Evolutionary conservation across 106 monocot genomes (phyloP), one percentile per base, ranked within the genome.

Genomic region (Phalaenopsis equestris): DNA sequence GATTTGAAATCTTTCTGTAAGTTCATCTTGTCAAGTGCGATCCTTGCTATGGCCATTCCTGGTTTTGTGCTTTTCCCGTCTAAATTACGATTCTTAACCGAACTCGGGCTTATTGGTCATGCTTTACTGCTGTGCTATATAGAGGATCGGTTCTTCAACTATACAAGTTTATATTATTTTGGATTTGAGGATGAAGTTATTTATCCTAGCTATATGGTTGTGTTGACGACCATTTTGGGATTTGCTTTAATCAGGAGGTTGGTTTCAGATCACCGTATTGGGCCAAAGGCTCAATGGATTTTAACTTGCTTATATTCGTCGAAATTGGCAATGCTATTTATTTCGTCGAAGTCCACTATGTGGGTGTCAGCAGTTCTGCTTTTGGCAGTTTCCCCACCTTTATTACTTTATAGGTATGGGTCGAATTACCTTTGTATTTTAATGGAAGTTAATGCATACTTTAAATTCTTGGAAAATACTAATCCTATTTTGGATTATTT

Each of bases 171-270:
- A 77, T 99, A 95, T 80, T 99, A 88, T 85, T 99, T 86, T 91
- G 95, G 98, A 67, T 95, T 88, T 86, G 98, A 92, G 72, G 95
- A 90, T 21, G 98, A 99, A 19, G 93, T 95, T 75, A 91, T 99
- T 85, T 99, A 95, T 84, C 98, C 98, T 30, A 95, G 91, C 81
- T 99, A 99, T 79, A 92, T 94, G 92, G 95, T 99, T 70, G 30
- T 99, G 73, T 56, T 76, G 64, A 99, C 98, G 0, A 93, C 91
- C 52, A 86, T 90, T 73, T 76, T 99, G 81, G 98, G 98, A 48
- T 77, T 99, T 58, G 95, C 88, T 83, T 46, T 99, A 42, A 85
- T 88, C 45, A 88, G 90, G 75, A 99, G 82, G 78, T 82, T 94
- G 82, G 82, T 80, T 76, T 81, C 81, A 46, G 98, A 99, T 81